Conservation (phyloP, 2,329 filamentous ascomycete genomes). For the Chaetomium sp. region DNA sequence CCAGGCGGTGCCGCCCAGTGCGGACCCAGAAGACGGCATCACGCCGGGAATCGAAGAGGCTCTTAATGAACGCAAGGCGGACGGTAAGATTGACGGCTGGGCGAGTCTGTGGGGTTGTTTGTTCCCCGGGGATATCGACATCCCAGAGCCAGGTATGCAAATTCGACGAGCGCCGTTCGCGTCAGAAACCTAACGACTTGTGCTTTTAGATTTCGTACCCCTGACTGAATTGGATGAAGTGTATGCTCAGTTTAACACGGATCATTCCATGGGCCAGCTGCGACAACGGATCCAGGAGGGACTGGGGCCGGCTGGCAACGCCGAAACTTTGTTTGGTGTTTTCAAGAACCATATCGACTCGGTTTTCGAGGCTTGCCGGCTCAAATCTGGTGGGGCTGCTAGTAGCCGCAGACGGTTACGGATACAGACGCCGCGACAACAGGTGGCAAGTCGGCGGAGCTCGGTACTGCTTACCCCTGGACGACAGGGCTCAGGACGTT, state of each 20-base stretch:
- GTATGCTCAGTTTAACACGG: slow-evolving; percentile 25
- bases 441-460: not conserved
- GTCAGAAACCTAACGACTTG: not conserved
- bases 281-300: slow-evolving; percentile 13
- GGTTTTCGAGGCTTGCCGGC: slow-evolving; percentile 25
- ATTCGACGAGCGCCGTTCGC: not conserved
- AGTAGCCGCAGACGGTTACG: slow-evolving; percentile 12
- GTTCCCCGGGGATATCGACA: slow-evolving; percentile 23
- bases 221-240: slow-evolving; percentile 35
- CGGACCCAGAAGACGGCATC: slow-evolving; percentile 36
- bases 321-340: slow-evolving; percentile 8
- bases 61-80: slow-evolving; percentile 33
- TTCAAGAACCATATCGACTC: slow-evolving; percentile 24
- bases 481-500: slow-evolving; percentile 7
- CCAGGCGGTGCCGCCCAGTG: slow-evolving; percentile 15
- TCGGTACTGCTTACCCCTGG: slow-evolving; percentile 5
- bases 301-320: not conserved
- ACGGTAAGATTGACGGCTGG: slow-evolving; percentile 33
- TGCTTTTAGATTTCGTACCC: slow-evolving; percentile 30
- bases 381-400: slow-evolving; percentile 8
- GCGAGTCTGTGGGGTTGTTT: slow-evolving; percentile 29
- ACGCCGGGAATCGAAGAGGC: slow-evolving; percentile 24
- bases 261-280: not conserved
- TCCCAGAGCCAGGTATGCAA: slow-evolving; percentile 26
- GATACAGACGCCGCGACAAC: slow-evolving; percentile 1